Evolutionary conservation across 1,284 basidiomycete species (phyloP).

Genomic region (Irpex rosettiformis): DNA sequence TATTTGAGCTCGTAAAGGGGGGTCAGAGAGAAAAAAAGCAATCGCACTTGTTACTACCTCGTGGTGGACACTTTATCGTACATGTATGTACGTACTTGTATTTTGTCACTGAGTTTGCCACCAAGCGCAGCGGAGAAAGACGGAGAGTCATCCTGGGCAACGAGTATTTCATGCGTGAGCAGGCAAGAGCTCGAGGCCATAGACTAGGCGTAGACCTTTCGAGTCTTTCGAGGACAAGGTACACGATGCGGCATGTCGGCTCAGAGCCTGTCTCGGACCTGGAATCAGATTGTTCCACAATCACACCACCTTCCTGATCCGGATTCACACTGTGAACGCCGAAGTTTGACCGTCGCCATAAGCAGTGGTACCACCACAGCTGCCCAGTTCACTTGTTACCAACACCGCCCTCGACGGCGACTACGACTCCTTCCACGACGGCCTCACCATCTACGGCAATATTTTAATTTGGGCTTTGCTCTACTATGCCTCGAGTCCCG

Average conservation of each 20-base stretch:
- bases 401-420: background rate
- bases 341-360: background rate
- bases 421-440: background rate
- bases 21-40: no score
- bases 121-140: no score
- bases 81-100: no score
- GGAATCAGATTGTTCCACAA: background rate
- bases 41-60: no score
- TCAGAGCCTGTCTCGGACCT: background rate
- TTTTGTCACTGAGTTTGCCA: no score
- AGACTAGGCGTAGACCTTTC: background rate
- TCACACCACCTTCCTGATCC: background rate
- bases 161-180: no score
- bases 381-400: background rate
- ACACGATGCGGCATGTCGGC: background rate
- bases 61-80: no score
- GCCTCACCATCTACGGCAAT: background rate
- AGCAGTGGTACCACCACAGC: background rate
- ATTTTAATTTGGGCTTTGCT: background rate
- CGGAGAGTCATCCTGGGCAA: no score
- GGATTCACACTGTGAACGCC: background rate
- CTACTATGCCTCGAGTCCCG: constrained; percentile 57
- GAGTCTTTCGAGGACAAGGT: background rate
- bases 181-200: no score
- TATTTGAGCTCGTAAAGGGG: no score